Percentiles rank a stretch among this genome's conserved stretches.
Evolutionary conservation across 1,139 yeast species (phyloP).

Genomic region (Candida gigantensis): DNA sequence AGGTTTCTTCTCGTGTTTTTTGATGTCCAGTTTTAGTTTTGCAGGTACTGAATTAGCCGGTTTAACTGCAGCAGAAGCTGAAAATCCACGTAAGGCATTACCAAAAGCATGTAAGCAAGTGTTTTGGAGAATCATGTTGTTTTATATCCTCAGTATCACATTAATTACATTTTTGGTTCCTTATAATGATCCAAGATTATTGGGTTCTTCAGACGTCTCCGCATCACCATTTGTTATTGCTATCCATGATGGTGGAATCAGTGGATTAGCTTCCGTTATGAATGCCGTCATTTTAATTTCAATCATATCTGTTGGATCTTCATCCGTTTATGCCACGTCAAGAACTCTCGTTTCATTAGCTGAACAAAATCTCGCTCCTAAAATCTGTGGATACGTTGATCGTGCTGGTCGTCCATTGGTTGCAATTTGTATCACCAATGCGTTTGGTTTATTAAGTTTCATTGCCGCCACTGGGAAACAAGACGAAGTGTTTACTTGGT

Average conservation of each 20-base stretch:
- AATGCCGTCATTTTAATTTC: slow-evolving; percentile 52
- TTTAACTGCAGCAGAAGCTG: slow-evolving; percentile 42
- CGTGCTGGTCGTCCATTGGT: slow-evolving; percentile 35
- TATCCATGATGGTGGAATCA: slow-evolving; percentile 51
- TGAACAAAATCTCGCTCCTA: slow-evolving; percentile 35
- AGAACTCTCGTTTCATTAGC: slow-evolving; percentile 34
- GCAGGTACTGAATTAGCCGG: slow-evolving; percentile 46
- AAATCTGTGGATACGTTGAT: slow-evolving; percentile 33
- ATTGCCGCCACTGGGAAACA: slow-evolving; percentile 37
- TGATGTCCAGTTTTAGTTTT: slow-evolving; percentile 45
- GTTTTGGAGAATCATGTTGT: slow-evolving; percentile 46
- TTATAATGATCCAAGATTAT: slow-evolving; percentile 29
- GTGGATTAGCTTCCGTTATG: slow-evolving; percentile 54
- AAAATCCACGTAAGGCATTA: slow-evolving; percentile 37
- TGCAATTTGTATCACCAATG: slow-evolving; percentile 29
- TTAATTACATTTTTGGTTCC: slow-evolving; percentile 42
- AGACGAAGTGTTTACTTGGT: slow-evolving; percentile 37
- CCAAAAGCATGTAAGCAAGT: slow-evolving; percentile 47
- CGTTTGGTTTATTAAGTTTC: slow-evolving; percentile 36
- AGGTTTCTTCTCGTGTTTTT: slow-evolving; percentile 44
- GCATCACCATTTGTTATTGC: slow-evolving; percentile 52
- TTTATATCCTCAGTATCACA: slow-evolving; percentile 40
- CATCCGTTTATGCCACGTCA: slow-evolving; percentile 36
- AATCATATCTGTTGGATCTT: slow-evolving; percentile 51
- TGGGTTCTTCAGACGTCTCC: slow-evolving; percentile 30